These are phyloP conservation scores for Chlorella sp. DNA, from an alignment of 139 green algal genomes.

Conservation along the genomic window DNA sequence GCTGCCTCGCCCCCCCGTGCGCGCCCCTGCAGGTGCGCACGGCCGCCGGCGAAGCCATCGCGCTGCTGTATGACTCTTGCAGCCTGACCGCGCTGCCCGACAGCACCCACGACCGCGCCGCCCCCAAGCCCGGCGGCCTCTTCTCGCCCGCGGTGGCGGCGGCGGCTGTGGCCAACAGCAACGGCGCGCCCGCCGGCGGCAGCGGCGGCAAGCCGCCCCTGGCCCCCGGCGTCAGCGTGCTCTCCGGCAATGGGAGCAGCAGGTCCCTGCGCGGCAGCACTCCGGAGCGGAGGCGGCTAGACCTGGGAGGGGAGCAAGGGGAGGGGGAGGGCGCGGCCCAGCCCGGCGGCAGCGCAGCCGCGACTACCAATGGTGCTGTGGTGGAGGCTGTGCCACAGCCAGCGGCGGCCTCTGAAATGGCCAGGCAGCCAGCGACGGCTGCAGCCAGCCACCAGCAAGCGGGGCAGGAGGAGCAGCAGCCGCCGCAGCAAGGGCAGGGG, in stretches of 20 bases:
- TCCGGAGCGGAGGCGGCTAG: too few relatives aligned
- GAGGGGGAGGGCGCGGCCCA: too few relatives aligned
- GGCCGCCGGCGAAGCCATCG: slow-evolving; percentile 69
- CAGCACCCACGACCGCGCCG: background rate
- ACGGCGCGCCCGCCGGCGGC: background rate
- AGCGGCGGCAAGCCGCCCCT: background rate
- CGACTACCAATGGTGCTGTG: background rate
- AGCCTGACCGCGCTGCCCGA: slow-evolving; percentile 39
- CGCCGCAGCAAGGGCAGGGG: background rate
- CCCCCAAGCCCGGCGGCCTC: background rate
- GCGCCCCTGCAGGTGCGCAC: slow-evolving; percentile 34
- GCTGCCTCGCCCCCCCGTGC: too few relatives aligned
- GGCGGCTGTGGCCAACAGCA: background rate
- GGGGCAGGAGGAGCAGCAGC: background rate
- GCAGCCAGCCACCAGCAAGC: background rate
- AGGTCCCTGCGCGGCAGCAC: too few relatives aligned
- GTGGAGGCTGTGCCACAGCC: background rate
- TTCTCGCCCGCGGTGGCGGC: background rate
- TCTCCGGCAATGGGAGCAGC: too few relatives aligned
- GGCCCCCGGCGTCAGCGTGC: too few relatives aligned
- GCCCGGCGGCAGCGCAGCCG: too few relatives aligned
- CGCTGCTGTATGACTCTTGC: slow-evolving; percentile 57
- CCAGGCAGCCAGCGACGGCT: background rate
- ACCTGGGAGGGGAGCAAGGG: too few relatives aligned
- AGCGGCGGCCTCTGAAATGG: background rate